A percentile compares a stretch with the other conserved stretches of the same genome.
phyloP scores from a whole-genome alignment of 2,329 filamentous ascomycete genomes.

The Fusarium tricinctum region DNA sequence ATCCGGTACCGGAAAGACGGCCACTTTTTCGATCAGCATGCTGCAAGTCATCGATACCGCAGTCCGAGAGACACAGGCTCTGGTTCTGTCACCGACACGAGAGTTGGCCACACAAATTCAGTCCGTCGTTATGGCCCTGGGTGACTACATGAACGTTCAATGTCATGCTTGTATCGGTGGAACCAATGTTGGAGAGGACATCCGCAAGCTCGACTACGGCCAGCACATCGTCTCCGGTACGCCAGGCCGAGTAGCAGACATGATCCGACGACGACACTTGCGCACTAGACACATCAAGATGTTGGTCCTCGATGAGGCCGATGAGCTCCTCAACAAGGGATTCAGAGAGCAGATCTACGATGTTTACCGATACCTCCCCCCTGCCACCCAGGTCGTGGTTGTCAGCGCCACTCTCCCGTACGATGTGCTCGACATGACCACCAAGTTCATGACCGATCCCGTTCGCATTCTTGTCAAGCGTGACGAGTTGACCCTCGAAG shows the following conservation, averaged over 20 bases:
- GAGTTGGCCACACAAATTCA: slow-evolving; percentile 99
- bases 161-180: slow-evolving; percentile 99
- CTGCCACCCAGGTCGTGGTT: slow-evolving; percentile 97
- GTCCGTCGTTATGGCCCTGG: slow-evolving; percentile 98
- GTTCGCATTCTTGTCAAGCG: slow-evolving; percentile 97
- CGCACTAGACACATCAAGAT: slow-evolving; percentile 75
- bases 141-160: slow-evolving; percentile 99
- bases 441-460: slow-evolving; percentile 99
- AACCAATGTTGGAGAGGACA: slow-evolving; percentile 97
- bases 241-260: slow-evolving; percentile 86
- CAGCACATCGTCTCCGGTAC: slow-evolving; percentile 98
- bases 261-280: slow-evolving; percentile 71
- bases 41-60: slow-evolving; percentile 96
- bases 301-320: slow-evolving; percentile 73
- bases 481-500: slow-evolving; percentile 97
- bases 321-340: slow-evolving; percentile 84
- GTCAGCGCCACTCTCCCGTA: slow-evolving; percentile 97
- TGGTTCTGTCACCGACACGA: slow-evolving; percentile 94
- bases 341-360: slow-evolving; percentile 99
- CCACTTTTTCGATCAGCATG: slow-evolving; percentile 96
- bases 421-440: slow-evolving; percentile 98
- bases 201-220: slow-evolving; percentile 95
- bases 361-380: slow-evolving; percentile 96
- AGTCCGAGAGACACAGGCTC: slow-evolving; percentile 91
- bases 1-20: slow-evolving; percentile 96